Conservation (phyloP, 2,329 filamentous ascomycete genomes). For the Ophiosphaerella herpotricha region DNA sequence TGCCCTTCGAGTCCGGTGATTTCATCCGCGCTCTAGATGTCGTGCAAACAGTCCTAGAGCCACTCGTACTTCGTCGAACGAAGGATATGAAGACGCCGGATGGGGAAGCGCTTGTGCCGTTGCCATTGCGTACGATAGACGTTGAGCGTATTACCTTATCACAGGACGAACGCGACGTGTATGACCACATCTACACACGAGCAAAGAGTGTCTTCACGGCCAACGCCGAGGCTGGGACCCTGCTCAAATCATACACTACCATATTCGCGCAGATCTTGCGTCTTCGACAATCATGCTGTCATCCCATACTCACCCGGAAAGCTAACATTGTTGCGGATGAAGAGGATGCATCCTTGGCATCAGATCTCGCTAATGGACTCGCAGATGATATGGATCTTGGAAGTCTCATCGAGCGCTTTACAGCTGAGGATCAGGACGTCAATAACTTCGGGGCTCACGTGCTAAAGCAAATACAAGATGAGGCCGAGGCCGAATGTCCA, state of each 20-base stretch:
- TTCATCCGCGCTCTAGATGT: conserved; percentile 93
- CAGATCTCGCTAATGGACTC: conserved; percentile 78
- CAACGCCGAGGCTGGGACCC: conserved; percentile 87
- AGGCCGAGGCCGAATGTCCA: conserved; percentile 86
- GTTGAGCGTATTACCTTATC: conserved; percentile 88
- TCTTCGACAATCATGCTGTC: conserved; percentile 90
- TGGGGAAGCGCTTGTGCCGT: conserved; percentile 77
- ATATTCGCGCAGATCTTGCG: conserved; percentile 97
- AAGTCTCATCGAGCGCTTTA: conserved; percentile 82
- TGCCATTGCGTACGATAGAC: conserved; percentile 81
- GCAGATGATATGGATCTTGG: conserved; percentile 96
- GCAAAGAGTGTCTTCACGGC: conserved; percentile 83
- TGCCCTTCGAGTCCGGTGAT: conserved; percentile 94
- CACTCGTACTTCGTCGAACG: conserved; percentile 89
- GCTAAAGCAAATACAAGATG: conserved; percentile 86
- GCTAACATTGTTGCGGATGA: conserved; percentile 85
- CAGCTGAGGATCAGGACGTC: conserved; percentile 64
- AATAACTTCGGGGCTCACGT: conserved; percentile 85
- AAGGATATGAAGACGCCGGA: conserved; percentile 98
- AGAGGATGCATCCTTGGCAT: conserved; percentile 76
- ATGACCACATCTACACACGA: conserved; percentile 83
- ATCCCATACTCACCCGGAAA: conserved; percentile 87
- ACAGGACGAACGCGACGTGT: conserved; percentile 83
- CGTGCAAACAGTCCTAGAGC: conserved; percentile 94
- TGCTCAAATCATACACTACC: conserved; percentile 94